Percentiles rank a stretch among this genome's conserved stretches.
Evolutionary conservation across 495 filamentous ascomycete species (phyloP).

Genomic region (Antarctomyces pellizariae): DNA sequence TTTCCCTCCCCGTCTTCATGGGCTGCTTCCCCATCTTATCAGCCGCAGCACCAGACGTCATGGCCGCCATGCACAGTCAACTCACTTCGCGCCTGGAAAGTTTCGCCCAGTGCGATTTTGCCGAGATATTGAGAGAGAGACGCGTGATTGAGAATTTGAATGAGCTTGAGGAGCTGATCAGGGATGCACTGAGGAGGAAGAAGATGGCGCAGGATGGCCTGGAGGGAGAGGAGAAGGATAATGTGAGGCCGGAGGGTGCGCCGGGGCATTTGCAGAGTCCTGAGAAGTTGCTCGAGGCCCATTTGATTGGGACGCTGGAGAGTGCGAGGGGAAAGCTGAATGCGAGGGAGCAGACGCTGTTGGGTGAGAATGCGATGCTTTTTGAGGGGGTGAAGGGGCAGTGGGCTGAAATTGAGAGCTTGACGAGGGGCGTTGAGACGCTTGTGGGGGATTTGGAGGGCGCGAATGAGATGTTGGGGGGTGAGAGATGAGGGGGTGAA

Average conservation of each 20-base stretch:
- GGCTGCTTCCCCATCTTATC: slow-evolving; percentile 77
- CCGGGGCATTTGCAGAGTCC: neutral
- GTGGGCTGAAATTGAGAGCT: slow-evolving; percentile 44
- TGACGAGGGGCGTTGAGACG: slow-evolving; percentile 39
- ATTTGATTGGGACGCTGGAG: neutral
- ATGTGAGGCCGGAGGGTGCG: neutral
- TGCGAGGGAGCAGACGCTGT: slow-evolving; percentile 31
- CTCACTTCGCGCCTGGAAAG: slow-evolving; percentile 42
- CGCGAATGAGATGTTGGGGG: slow-evolving; percentile 44
- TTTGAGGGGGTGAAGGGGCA: slow-evolving; percentile 39
- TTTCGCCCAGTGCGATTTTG: slow-evolving; percentile 50
- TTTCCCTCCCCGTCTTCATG: slow-evolving; percentile 56
- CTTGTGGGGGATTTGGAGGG: slow-evolving; percentile 48
- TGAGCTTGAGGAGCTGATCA: slow-evolving; percentile 53
- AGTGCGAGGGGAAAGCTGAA: slow-evolving; percentile 21
- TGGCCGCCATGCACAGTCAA: slow-evolving; percentile 44
- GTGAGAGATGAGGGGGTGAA: slow-evolving; percentile 17
- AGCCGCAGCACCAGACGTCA: slow-evolving; percentile 35
- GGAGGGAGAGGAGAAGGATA: neutral
- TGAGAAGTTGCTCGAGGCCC: neutral
- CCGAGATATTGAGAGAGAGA: slow-evolving; percentile 43
- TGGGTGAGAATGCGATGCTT: slow-evolving; percentile 39
- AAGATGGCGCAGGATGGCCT: slow-evolving; percentile 9
- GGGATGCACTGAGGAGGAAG: slow-evolving; percentile 37
- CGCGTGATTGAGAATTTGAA: slow-evolving; percentile 57